phyloP scores from a whole-genome alignment of 768 basidiomycete genomes.

The Pulveroboletus sp. region DNA sequence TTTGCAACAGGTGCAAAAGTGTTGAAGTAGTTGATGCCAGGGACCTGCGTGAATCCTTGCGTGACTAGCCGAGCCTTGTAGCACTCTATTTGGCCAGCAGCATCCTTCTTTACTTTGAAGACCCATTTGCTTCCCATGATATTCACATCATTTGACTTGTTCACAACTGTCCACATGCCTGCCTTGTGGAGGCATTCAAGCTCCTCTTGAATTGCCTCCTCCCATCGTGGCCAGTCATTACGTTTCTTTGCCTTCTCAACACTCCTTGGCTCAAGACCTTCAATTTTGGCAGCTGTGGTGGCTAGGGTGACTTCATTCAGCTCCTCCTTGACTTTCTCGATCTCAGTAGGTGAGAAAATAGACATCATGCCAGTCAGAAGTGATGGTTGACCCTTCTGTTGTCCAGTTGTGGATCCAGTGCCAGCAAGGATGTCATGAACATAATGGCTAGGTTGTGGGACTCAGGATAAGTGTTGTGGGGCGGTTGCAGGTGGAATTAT shows the following conservation, averaged over 20 bases:
- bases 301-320: not conserved
- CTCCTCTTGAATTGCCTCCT: not conserved
- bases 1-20: not conserved
- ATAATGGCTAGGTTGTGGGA: not conserved
- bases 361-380: too few relatives aligned
- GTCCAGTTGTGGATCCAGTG: not conserved
- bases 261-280: not conserved
- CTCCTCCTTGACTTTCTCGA: too few relatives aligned
- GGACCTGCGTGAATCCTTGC: too few relatives aligned
- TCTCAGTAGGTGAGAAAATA: too few relatives aligned
- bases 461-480: not conserved
- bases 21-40: not conserved
- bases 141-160: not conserved
- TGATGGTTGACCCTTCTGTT: too few relatives aligned
- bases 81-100: not conserved
- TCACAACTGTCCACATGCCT: not conserved
- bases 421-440: not conserved
- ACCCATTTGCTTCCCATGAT: conserved; percentile 2
- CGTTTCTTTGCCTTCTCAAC: not conserved
- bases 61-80: not conserved
- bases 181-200: not conserved
- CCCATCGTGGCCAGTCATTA: not conserved
- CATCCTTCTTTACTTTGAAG: conserved; percentile 1
- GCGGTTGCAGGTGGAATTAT: too few relatives aligned
- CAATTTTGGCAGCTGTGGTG: not conserved